Evolutionary conservation across 2,329 filamentous ascomycete genomes (phyloP).

Genomic region (Corniculantispora saksenae): DNA sequence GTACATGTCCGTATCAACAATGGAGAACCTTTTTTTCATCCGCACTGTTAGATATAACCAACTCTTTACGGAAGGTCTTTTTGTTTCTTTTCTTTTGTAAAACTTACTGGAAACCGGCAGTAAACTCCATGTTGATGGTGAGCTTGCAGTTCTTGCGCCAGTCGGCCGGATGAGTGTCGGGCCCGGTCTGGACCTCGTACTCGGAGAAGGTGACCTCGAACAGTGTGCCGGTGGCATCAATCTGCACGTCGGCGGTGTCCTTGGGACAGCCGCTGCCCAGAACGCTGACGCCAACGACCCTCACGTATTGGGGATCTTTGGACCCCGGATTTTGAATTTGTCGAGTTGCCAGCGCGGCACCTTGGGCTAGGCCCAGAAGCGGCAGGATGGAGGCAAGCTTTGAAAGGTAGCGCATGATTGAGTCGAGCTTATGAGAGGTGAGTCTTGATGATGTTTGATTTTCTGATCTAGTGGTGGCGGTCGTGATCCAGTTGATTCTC

Average conservation of each 20-base stretch:
- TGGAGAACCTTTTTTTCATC: conserved; percentile 26
- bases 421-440: too few species aligned
- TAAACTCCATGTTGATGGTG: conserved; percentile 28
- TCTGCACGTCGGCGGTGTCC: conserved; percentile 26
- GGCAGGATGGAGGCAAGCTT: not conserved
- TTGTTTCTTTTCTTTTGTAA: too few species aligned
- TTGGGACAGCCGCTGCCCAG: conserved; percentile 28
- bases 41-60: not conserved
- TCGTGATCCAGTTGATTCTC: too few species aligned
- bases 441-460: too few species aligned
- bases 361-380: not conserved
- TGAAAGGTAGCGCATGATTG: not conserved
- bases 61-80: too few species aligned
- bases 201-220: conserved; percentile 29
- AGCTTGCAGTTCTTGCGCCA: conserved; percentile 32
- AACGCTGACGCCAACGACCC: conserved; percentile 24
- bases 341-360: not conserved
- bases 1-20: conserved; percentile 28
- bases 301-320: conserved; percentile 19
- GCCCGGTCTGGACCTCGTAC: conserved; percentile 28
- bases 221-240: conserved; percentile 26
- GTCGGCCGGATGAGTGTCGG: conserved; percentile 23
- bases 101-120: conserved; percentile 28
- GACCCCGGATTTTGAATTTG: not conserved
- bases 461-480: too few species aligned